These are phyloP conservation scores for Citeromyces siamensis DNA, from an alignment of 1,139 yeast species.

Conservation along the genomic window DNA sequence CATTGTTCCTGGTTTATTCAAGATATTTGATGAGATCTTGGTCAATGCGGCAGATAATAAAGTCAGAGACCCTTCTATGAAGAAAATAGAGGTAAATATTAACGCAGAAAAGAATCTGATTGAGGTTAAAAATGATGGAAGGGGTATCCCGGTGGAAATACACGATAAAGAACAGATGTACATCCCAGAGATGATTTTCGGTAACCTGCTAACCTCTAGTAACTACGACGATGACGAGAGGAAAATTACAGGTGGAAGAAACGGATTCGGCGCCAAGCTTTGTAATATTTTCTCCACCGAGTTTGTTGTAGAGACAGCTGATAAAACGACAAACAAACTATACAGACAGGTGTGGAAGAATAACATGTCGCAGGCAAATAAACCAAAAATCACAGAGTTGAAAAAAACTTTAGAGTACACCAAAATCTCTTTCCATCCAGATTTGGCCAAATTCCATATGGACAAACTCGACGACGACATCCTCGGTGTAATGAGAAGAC, in stretches of 20 bases:
- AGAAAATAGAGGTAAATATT: slow-evolving; percentile 66
- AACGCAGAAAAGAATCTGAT: slow-evolving; percentile 66
- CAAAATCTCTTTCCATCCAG: slow-evolving; percentile 83
- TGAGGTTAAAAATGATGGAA: slow-evolving; percentile 84
- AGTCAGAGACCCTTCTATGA: slow-evolving; percentile 89
- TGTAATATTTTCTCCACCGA: slow-evolving; percentile 88
- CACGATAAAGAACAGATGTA: slow-evolving; percentile 87
- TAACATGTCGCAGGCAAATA: slow-evolving; percentile 72
- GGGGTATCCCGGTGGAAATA: slow-evolving; percentile 91
- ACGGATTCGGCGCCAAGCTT: slow-evolving; percentile 96
- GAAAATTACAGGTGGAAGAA: slow-evolving; percentile 98
- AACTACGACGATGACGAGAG: slow-evolving; percentile 93
- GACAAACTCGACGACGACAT: slow-evolving; percentile 68
- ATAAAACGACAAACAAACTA: slow-evolving; percentile 42
- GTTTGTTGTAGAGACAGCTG: slow-evolving; percentile 85
- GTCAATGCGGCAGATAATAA: slow-evolving; percentile 99
- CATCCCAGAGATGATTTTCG: slow-evolving; percentile 94
- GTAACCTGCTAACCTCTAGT: slow-evolving; percentile 87
- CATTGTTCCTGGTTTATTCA: slow-evolving; percentile 92
- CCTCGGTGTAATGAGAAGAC: slow-evolving; percentile 74
- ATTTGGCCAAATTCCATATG: slow-evolving; percentile 78
- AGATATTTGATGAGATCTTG: slow-evolving; percentile 92
- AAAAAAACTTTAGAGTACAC: slow-evolving; percentile 67
- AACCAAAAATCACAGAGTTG: slow-evolving; percentile 57
- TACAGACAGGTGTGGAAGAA: slow-evolving; percentile 80